phyloP scores from a whole-genome alignment of 2,329 filamentous ascomycete species.

The Fusarium lyarnte region DNA sequence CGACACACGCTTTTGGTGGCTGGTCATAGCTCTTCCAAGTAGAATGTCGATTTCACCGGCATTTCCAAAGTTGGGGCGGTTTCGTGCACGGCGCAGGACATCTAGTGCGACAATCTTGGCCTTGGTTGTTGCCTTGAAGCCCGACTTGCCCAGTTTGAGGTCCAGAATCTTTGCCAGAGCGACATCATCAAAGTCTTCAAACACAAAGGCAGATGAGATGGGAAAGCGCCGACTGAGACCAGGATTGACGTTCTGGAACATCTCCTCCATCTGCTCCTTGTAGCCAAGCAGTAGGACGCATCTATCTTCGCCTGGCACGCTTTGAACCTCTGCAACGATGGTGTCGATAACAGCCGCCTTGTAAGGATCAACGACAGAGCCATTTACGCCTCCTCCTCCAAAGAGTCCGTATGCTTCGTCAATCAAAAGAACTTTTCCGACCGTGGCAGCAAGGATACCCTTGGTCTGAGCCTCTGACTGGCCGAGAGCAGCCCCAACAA shows the following conservation, averaged over 20 bases:
- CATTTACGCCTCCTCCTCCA: slow-evolving; percentile 52
- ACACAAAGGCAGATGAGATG: slow-evolving; percentile 69
- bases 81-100: slow-evolving; percentile 67
- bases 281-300: slow-evolving; percentile 80
- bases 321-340: slow-evolving; percentile 78
- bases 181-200: slow-evolving; percentile 71
- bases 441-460: slow-evolving; percentile 70
- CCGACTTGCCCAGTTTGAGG: slow-evolving; percentile 68
- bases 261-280: slow-evolving; percentile 72
- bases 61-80: slow-evolving; percentile 77
- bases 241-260: slow-evolving; percentile 80
- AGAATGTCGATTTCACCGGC: slow-evolving; percentile 74
- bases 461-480: slow-evolving; percentile 77
- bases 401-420: slow-evolving; percentile 81
- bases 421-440: slow-evolving; percentile 81
- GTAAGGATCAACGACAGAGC: slow-evolving; percentile 51
- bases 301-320: slow-evolving; percentile 74
- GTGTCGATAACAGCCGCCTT: slow-evolving; percentile 77
- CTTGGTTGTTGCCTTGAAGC: slow-evolving; percentile 60
- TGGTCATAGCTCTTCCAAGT: slow-evolving; percentile 31
- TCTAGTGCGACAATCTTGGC: slow-evolving; percentile 66
- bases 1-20: slow-evolving; percentile 35
- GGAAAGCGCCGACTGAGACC: slow-evolving; percentile 75
- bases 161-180: slow-evolving; percentile 70
- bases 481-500: slow-evolving; percentile 71